phyloP scores from a whole-genome alignment of 495 filamentous ascomycete genomes.

The Penicillium riverlandense region DNA sequence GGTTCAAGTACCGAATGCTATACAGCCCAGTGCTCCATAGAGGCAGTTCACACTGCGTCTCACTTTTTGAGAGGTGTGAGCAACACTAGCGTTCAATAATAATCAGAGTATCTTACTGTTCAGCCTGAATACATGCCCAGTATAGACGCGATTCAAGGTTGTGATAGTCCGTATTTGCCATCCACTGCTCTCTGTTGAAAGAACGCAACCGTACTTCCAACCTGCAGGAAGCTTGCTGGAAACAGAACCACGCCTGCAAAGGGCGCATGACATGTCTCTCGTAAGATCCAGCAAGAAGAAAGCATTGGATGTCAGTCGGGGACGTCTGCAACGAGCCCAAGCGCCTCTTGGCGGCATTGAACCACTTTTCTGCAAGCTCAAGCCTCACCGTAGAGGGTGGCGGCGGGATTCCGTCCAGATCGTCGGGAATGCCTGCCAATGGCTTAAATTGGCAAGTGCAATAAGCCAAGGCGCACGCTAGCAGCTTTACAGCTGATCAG shows the following conservation, averaged over 20 bases:
- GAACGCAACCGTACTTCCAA: constrained; percentile 19
- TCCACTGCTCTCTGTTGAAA: constrained; percentile 17
- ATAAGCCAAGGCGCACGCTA: constrained; percentile 19
- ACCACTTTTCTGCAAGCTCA: constrained; percentile 17
- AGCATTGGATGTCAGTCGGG: constrained; percentile 20
- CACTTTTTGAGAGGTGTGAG: constrained; percentile 6
- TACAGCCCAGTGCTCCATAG: constrained; percentile 21
- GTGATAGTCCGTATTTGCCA: constrained; percentile 15
- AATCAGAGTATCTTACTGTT: constrained; percentile 10
- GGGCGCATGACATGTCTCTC: constrained; percentile 19
- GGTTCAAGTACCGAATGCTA: constrained; percentile 12
- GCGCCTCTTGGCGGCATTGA: constrained; percentile 20
- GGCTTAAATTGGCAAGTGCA: constrained; percentile 12
- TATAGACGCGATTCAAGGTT: constrained; percentile 21
- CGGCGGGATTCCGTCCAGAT: constrained; percentile 15
- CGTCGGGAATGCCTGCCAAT: constrained; percentile 4
- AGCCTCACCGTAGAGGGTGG: constrained; percentile 13
- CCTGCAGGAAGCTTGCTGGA: constrained; percentile 22
- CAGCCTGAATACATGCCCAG: constrained; percentile 23
- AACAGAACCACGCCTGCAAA: constrained; percentile 21
- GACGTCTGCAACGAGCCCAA: constrained; percentile 17
- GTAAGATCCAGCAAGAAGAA: constrained; percentile 18
- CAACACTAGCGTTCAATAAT: not conserved
- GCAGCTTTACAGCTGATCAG: constrained; percentile 10
- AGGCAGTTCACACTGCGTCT: constrained; percentile 20